These are phyloP conservation scores for Vigna angularis DNA, from an alignment of 306 rosid genomes.

Conservation along the genomic window DNA sequence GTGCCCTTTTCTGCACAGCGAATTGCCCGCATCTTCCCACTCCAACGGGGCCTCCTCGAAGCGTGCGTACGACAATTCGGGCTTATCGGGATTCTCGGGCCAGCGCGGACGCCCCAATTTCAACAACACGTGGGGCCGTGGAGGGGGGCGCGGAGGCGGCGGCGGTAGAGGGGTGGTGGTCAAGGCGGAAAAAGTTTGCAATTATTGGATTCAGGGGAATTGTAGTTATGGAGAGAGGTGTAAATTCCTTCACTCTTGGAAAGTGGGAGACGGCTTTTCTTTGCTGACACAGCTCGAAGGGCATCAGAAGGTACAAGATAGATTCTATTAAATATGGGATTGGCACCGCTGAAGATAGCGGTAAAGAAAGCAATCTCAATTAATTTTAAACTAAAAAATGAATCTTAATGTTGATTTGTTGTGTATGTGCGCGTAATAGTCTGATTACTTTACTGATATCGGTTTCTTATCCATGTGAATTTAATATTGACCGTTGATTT, in stretches of 20 bases:
- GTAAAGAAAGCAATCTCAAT: not conserved
- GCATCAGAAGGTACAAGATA: constrained; percentile 69
- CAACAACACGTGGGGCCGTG: constrained; percentile 55
- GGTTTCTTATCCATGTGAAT: not conserved
- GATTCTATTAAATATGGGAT: not conserved
- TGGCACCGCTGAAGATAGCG: not conserved
- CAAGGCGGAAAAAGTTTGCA: constrained; percentile 76
- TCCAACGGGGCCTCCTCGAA: constrained; percentile 71
- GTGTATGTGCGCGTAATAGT: not conserved
- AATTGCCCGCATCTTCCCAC: constrained; percentile 54
- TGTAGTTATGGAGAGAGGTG: constrained; percentile 83
- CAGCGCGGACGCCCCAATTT: constrained; percentile 64
- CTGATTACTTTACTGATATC: not conserved
- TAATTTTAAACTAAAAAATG: not conserved
- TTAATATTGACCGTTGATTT: not conserved
- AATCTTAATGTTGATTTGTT: not conserved
- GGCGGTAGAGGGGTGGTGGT: constrained; percentile 56
- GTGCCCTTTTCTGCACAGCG: constrained; percentile 77
- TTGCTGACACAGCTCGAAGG: constrained; percentile 87
- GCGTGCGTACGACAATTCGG: constrained; percentile 63
- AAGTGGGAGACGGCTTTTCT: constrained; percentile 80
- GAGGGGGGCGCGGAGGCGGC: constrained; percentile 59
- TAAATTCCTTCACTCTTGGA: constrained; percentile 87
- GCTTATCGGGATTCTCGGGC: constrained; percentile 55
- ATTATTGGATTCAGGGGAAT: constrained; percentile 79